These are phyloP conservation scores for Neobulgaria alba DNA, from an alignment of 2,329 filamentous ascomycete species.

Conservation along the genomic window DNA sequence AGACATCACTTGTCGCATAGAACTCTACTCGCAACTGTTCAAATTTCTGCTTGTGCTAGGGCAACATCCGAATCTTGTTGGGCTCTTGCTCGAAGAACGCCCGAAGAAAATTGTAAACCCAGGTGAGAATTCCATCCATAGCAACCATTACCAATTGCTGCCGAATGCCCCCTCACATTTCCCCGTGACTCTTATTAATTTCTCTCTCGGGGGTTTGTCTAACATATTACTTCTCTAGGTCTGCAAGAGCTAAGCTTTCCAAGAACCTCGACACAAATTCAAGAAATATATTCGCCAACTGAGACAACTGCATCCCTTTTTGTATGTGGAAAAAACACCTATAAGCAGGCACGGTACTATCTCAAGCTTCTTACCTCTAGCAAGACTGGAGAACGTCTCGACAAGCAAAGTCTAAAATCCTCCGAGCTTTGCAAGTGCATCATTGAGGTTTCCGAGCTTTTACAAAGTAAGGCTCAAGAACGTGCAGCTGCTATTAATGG, in stretches of 20 bases:
- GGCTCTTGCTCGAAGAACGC: slow-evolving; percentile 10
- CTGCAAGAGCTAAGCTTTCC: not conserved
- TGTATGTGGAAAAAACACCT: slow-evolving; percentile 3
- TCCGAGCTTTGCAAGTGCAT: slow-evolving; percentile 2
- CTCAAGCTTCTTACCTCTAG: slow-evolving; percentile 2
- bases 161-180: no score
- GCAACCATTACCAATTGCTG: no score
- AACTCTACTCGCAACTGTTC: slow-evolving; percentile 11
- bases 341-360: slow-evolving; percentile 2
- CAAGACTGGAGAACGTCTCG: not conserved
- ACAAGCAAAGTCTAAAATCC: not conserved
- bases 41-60: slow-evolving; percentile 8
- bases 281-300: not conserved
- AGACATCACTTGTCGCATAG: slow-evolving; percentile 10
- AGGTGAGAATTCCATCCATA: no score
- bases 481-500: not conserved
- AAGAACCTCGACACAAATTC: not conserved
- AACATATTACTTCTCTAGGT: not conserved
- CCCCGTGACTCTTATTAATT: no score
- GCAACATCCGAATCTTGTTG: slow-evolving; percentile 7
- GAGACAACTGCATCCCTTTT: slow-evolving; percentile 2
- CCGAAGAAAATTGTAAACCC: slow-evolving; percentile 3
- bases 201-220: no score
- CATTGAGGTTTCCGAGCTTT: slow-evolving; percentile 3
- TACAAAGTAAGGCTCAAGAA: slow-evolving; percentile 1